phyloP scores from a whole-genome alignment of 1,284 basidiomycete species.

The Megacollybia platyphylla region DNA sequence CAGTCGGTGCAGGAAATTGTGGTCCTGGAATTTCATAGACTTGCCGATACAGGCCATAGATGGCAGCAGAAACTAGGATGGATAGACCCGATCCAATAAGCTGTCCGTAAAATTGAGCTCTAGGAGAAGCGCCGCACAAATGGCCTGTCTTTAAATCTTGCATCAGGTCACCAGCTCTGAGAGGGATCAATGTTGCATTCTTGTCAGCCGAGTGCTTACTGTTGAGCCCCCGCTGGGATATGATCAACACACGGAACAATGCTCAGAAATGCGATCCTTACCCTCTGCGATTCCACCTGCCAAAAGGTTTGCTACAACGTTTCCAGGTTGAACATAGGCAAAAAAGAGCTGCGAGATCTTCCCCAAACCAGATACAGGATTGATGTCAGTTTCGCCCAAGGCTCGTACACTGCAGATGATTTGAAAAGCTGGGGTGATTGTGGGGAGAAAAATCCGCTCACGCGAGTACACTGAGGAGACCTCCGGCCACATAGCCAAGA shows the following conservation, averaged over 20 bases:
- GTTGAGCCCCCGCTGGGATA: constrained; percentile 72
- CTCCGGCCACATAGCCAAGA: constrained; percentile 75
- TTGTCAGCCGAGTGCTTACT: constrained; percentile 33
- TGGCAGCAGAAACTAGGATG: constrained; percentile 80
- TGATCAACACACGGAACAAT: too few species aligned
- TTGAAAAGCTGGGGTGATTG: constrained; percentile 1
- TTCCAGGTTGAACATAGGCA: constrained; percentile 88
- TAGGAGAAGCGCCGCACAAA: constrained; percentile 74
- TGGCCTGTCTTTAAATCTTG: constrained; percentile 97
- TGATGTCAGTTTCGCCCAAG: constrained; percentile 86
- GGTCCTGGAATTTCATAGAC: constrained; percentile 84
- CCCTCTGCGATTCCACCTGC: constrained; percentile 87
- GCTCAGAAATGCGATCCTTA: too few species aligned
- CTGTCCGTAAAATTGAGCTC: constrained; percentile 83
- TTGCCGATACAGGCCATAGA: constrained; percentile 78
- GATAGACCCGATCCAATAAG: constrained; percentile 80
- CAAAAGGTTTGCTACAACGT: constrained; percentile 91
- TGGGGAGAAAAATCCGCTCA: constrained; percentile 19
- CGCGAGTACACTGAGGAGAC: constrained; percentile 80
- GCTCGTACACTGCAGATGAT: constrained; percentile 59
- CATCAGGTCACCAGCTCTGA: constrained; percentile 88
- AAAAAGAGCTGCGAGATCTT: constrained; percentile 94
- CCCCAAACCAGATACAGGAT: constrained; percentile 88
- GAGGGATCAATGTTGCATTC: background rate
- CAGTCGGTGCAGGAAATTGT: constrained; percentile 88